A percentile compares a stretch with the other conserved stretches of the same genome.
These are phyloP conservation scores for Annulohypoxylon truncatum DNA, from an alignment of 2,329 filamentous ascomycete genomes.

Conservation along the genomic window DNA sequence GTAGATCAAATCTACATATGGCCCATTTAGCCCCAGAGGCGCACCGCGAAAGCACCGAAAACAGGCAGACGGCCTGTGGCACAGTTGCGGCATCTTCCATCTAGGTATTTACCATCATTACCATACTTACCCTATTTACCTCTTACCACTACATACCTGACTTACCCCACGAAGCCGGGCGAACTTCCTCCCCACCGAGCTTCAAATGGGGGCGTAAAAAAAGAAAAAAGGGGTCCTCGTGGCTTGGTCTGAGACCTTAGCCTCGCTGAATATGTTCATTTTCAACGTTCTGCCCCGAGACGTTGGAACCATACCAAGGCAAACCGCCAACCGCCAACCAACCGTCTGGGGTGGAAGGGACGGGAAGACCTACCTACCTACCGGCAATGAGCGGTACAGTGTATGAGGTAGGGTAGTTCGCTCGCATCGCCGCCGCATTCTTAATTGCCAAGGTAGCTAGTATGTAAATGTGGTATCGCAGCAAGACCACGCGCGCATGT, in stretches of 20 bases:
- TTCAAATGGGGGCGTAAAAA: constrained; percentile 2
- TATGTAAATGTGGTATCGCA: not conserved
- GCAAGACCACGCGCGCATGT: not conserved
- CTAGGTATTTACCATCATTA: too few relatives aligned
- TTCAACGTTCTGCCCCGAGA: not conserved
- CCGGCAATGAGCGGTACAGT: too few relatives aligned
- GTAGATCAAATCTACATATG: not conserved
- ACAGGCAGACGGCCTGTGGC: not conserved
- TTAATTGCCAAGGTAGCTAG: not conserved
- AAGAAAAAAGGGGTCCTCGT: not conserved
- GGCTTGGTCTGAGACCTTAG: constrained; percentile 13
- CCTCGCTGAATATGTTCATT: not conserved
- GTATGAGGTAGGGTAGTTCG: too few relatives aligned
- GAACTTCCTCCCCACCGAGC: constrained; percentile 8
- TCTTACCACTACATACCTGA: too few relatives aligned
- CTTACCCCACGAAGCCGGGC: constrained; percentile 10
- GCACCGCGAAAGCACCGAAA: constrained; percentile 32
- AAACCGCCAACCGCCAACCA: not conserved
- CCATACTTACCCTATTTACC: too few relatives aligned
- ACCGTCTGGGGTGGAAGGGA: not conserved
- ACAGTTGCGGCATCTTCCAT: not conserved
- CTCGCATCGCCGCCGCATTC: not conserved
- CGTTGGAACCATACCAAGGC: not conserved
- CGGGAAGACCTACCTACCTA: too few relatives aligned
- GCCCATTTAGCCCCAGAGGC: constrained; percentile 11